A percentile compares a stretch with the other conserved stretches of the same genome.
These are phyloP conservation scores for Hebeloma cylindrosporum DNA, from an alignment of 768 basidiomycete species.

Conservation along the genomic window DNA sequence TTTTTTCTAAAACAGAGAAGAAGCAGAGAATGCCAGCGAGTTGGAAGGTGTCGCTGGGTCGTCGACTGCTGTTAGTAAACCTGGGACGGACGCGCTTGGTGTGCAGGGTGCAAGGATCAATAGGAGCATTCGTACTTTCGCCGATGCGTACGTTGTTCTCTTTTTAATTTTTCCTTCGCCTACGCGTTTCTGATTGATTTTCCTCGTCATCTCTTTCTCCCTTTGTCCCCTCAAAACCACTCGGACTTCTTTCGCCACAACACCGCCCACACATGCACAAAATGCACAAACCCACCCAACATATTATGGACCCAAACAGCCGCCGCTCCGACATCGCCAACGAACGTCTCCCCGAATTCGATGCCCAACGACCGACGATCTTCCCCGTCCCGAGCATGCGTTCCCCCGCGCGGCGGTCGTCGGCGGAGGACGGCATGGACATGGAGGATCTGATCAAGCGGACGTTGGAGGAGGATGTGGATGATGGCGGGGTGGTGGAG, in stretches of 20 bases:
- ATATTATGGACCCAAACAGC: slow-evolving; percentile 32
- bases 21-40: slow-evolving; percentile 77
- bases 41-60: slow-evolving; percentile 38
- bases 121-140: slow-evolving; percentile 67
- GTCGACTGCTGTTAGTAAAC: slow-evolving; percentile 28
- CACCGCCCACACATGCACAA: neutral
- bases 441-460: slow-evolving; percentile 69
- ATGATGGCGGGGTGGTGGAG: slow-evolving; percentile 54
- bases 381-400: slow-evolving; percentile 66
- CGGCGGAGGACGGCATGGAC: slow-evolving; percentile 46
- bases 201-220: neutral
- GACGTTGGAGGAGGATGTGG: slow-evolving; percentile 59
- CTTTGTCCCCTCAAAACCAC: slow-evolving; percentile 3
- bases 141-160: slow-evolving; percentile 61
- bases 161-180: slow-evolving; percentile 1
- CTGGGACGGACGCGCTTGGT: slow-evolving; percentile 55
- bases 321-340: slow-evolving; percentile 73
- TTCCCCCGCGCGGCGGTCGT: slow-evolving; percentile 36
- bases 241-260: neutral
- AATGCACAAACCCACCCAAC: neutral
- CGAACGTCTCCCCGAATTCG: slow-evolving; percentile 68
- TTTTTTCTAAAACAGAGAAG: slow-evolving; percentile 50
- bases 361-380: slow-evolving; percentile 39
- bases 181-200: too few species aligned
- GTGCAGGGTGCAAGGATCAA: slow-evolving; percentile 62